phyloP scores from a whole-genome alignment of 1,284 basidiomycete species.

The Dichomitus squalens region DNA sequence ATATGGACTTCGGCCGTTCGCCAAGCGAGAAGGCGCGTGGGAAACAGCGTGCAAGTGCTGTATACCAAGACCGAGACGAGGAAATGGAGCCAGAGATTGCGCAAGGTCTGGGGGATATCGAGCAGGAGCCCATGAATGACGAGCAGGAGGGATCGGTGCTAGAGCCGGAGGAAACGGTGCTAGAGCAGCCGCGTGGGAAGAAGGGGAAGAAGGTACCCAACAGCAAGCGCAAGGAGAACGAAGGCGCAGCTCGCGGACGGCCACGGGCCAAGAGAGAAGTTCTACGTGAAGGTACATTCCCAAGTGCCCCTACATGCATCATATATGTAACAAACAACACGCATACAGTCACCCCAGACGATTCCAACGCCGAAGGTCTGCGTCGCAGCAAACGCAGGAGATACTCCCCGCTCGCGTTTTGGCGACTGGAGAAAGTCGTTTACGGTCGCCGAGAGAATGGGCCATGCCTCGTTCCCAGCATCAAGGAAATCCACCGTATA shows the following conservation, averaged over 20 bases:
- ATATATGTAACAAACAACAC: not conserved
- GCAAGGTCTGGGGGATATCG: conserved; percentile 39
- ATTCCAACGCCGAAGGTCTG: conserved; percentile 50
- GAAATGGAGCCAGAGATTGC: conserved; percentile 59
- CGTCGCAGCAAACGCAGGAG: conserved; percentile 77
- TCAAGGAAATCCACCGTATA: conserved; percentile 81
- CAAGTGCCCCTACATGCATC: not conserved
- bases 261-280: conserved; percentile 27
- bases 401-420: conserved; percentile 84
- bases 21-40: conserved; percentile 38
- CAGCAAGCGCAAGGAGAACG: conserved; percentile 29
- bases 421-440: conserved; percentile 91
- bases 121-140: conserved; percentile 22
- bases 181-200: conserved; percentile 18
- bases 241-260: conserved; percentile 27
- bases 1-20: conserved; percentile 22
- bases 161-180: conserved; percentile 16
- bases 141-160: conserved; percentile 19
- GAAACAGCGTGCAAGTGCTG: conserved; percentile 33
- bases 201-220: conserved; percentile 27
- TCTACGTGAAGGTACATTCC: conserved; percentile 30
- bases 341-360: conserved; percentile 23
- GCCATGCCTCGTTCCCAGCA: conserved; percentile 68
- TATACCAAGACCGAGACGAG: conserved; percentile 36
- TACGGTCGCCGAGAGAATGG: conserved; percentile 67